Evolutionary conservation across 306 rosid genomes (phyloP).

Genomic region (Fagus crenata): DNA sequence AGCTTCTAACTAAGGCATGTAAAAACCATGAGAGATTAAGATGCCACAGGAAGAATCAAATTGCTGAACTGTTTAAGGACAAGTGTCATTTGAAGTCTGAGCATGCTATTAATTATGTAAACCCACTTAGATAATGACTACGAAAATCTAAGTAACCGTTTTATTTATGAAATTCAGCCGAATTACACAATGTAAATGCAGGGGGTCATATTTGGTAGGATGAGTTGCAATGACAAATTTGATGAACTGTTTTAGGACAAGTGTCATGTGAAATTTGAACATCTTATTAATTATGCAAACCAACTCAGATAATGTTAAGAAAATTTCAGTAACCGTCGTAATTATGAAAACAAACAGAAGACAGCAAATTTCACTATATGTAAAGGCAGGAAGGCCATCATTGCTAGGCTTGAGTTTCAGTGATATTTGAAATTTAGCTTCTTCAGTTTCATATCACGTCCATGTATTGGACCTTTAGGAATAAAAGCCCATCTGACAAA

Average conservation of each 20-base stretch:
- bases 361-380: not conserved
- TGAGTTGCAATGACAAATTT: not conserved
- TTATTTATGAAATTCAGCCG: too few species aligned
- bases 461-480: too few species aligned
- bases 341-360: constrained; percentile 5
- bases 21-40: not conserved
- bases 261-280: not conserved
- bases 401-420: too few species aligned
- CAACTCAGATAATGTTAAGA: not conserved
- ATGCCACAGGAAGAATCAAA: not conserved
- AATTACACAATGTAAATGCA: too few species aligned
- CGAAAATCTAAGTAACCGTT: too few species aligned
- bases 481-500: too few species aligned
- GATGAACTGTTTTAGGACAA: not conserved
- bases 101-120: not conserved
- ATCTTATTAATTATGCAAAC: not conserved
- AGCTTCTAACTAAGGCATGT: not conserved
- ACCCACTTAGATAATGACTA: not conserved
- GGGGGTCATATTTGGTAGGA: too few species aligned
- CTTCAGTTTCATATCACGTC: too few species aligned
- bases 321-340: constrained; percentile 13
- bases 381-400: too few species aligned
- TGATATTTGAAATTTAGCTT: too few species aligned
- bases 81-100: not conserved
- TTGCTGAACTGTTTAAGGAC: not conserved